phyloP scores from a whole-genome alignment of 805 yeast genomes.

The Yarrowia keelungensis region DNA sequence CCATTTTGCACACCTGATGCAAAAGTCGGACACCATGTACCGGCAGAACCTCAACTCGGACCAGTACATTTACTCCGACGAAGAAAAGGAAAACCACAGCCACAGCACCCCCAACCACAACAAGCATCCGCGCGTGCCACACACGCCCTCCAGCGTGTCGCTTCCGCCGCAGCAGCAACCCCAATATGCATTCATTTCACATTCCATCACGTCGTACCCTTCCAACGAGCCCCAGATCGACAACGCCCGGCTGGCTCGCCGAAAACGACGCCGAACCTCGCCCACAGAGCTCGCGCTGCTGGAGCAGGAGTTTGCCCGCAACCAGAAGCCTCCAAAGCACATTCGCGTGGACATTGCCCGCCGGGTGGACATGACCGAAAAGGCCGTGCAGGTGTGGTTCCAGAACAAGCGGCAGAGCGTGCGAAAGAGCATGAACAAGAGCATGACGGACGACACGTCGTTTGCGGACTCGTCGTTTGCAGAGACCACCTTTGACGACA shows the following conservation, averaged over 20 bases:
- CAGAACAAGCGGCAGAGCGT: conserved; percentile 91
- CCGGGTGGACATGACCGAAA: conserved; percentile 90
- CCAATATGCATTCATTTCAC: conserved; percentile 79
- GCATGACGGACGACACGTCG: conserved; percentile 39
- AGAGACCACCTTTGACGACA: conserved; percentile 21
- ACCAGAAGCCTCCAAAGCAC: conserved; percentile 80
- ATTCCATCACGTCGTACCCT: conserved; percentile 88
- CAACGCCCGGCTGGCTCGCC: conserved; percentile 89
- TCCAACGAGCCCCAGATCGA: conserved; percentile 77
- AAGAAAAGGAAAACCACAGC: conserved; percentile 32
- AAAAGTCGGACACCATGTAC: conserved; percentile 39
- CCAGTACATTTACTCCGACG: conserved; percentile 37
- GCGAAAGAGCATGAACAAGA: conserved; percentile 45
- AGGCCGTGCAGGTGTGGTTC: conserved; percentile 98
- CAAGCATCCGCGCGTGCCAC: background rate
- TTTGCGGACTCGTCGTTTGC: conserved; percentile 30
- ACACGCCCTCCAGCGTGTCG: conserved; percentile 15
- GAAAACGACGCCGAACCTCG: conserved; percentile 94
- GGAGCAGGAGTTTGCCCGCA: conserved; percentile 76
- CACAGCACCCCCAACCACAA: background rate
- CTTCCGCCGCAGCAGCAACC: background rate
- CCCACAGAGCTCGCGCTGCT: conserved; percentile 83
- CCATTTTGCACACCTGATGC: conserved; percentile 37
- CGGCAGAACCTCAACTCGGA: conserved; percentile 39
- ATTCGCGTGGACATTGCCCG: conserved; percentile 80